Evolutionary conservation across 2,329 filamentous ascomycete species (phyloP).

Genomic region (Neofusicoccum ribis): DNA sequence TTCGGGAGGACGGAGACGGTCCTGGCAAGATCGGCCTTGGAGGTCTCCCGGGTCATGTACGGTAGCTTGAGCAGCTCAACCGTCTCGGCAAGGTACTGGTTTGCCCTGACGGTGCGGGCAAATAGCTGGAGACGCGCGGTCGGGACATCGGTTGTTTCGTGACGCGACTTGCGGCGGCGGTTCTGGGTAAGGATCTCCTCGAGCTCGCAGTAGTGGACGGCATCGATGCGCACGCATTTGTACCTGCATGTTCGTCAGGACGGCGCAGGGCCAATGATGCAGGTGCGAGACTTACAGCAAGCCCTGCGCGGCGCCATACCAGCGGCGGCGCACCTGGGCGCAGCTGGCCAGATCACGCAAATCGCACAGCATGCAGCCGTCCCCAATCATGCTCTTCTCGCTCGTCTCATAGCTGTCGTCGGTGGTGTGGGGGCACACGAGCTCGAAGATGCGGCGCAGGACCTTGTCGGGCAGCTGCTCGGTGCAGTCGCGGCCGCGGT

Average conservation of each 20-base stretch:
- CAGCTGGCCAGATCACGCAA: slow-evolving; percentile 84
- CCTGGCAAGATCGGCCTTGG: slow-evolving; percentile 79
- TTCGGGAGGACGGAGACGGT: slow-evolving; percentile 83
- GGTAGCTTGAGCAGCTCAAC: slow-evolving; percentile 84
- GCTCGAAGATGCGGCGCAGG: slow-evolving; percentile 74
- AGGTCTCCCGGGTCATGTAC: slow-evolving; percentile 91
- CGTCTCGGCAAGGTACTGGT: slow-evolving; percentile 66
- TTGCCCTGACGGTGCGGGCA: slow-evolving; percentile 78
- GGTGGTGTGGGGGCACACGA: slow-evolving; percentile 77
- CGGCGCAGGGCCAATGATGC: slow-evolving; percentile 21
- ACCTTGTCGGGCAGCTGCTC: slow-evolving; percentile 64
- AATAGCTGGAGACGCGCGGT: slow-evolving; percentile 74
- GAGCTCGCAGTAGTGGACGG: slow-evolving; percentile 89
- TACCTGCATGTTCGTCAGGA: slow-evolving; percentile 57
- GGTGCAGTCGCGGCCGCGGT: slow-evolving; percentile 43
- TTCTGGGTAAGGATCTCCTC: slow-evolving; percentile 79
- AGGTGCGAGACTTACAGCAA: slow-evolving; percentile 59
- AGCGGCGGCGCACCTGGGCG: slow-evolving; percentile 70
- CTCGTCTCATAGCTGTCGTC: slow-evolving; percentile 80
- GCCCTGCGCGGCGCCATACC: slow-evolving; percentile 61
- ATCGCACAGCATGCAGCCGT: slow-evolving; percentile 91
- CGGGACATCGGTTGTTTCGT: slow-evolving; percentile 77
- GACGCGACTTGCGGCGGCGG: slow-evolving; percentile 57
- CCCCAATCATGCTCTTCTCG: slow-evolving; percentile 74
- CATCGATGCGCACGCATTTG: slow-evolving; percentile 86